Base-by-base conservation (phyloP, 169 alveolate species). In the Cardiosporidium cionae region DNA sequence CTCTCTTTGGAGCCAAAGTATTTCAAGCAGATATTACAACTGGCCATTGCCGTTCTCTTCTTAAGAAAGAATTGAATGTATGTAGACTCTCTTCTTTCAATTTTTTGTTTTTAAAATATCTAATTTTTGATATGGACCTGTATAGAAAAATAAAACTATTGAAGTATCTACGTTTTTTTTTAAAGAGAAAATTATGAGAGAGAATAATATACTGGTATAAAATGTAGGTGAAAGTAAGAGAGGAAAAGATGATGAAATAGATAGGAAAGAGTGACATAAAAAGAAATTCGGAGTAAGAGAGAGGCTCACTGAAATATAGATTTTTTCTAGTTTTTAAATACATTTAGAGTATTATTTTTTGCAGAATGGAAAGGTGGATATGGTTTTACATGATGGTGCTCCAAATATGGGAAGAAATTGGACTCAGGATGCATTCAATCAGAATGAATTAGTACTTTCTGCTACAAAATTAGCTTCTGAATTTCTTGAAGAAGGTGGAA, bases 351-450 rank as follows among this genome's bases (percentile, higher is more conserved):
- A 36, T 68, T 71, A 64, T 68, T 72, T 72, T 32, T 66, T 81
- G 34, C 78, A 89, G 85, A 96, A 93, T 62, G 85, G 87, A 58
- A 93, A 94, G 79, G 99, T 94, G 27, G 99, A 96, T 87, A 97
- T 96, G 9, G 97, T 98, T 6, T 88, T 98, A 6, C 98, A 98
- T 81, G 99, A 98, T 86, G 99, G 99, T 9, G 98, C 99, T 22
- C 99, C 99, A 9, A 98, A 98, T 84, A 98, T 98, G 76, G 99
- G 99, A 58, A 92, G 97, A 2, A 92, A 94, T 74, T 98, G 99
- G 98, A 88, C 94, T 25, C 90, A 90, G 78, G 99, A 98, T 87
- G 99, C 99, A 7, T 98, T 90, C 83, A 88, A 89, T 73, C 98
- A 98, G 89, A 95, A 94, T 76, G 98, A 94, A 66, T 84, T 98